Evolutionary conservation across 169 alveolate species (phyloP).

Genomic region (Plasmodium reichenowi): DNA sequence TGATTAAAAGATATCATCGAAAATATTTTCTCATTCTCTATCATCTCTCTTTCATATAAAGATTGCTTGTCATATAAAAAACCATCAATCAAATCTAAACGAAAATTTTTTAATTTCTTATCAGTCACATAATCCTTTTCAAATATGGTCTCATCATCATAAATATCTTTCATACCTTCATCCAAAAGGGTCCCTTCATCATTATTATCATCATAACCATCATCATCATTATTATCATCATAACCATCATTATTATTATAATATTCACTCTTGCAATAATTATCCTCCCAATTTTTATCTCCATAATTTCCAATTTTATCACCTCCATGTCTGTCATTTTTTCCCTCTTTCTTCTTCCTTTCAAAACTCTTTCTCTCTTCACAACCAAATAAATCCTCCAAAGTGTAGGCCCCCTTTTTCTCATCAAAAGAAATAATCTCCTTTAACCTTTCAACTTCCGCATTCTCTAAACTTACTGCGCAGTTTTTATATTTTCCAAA

Average conservation of each 20-base stretch:
- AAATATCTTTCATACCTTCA: neutral
- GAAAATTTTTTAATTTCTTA: constrained; percentile 39
- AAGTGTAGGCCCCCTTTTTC: neutral
- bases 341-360: neutral
- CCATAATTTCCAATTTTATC: too few species aligned
- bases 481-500: constrained; percentile 29
- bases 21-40: constrained; percentile 53
- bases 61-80: constrained; percentile 69
- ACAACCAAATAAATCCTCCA: constrained; percentile 8
- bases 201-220: neutral
- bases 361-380: neutral
- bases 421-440: constrained; percentile 10
- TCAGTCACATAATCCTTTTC: constrained; percentile 57
- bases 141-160: constrained; percentile 1
- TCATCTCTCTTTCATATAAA: constrained; percentile 62
- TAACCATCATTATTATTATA: neutral
- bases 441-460: constrained; percentile 61
- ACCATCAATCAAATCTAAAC: constrained; percentile 34
- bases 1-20: constrained; percentile 32
- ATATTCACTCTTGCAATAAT: neutral
- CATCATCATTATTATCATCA: neutral
- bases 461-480: constrained; percentile 3
- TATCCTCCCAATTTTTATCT: too few species aligned
- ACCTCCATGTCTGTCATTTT: too few species aligned
- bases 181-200: neutral